Conservation (phyloP, 2,329 filamentous ascomycete genomes). For the Colletotrichum simmondsii region DNA sequence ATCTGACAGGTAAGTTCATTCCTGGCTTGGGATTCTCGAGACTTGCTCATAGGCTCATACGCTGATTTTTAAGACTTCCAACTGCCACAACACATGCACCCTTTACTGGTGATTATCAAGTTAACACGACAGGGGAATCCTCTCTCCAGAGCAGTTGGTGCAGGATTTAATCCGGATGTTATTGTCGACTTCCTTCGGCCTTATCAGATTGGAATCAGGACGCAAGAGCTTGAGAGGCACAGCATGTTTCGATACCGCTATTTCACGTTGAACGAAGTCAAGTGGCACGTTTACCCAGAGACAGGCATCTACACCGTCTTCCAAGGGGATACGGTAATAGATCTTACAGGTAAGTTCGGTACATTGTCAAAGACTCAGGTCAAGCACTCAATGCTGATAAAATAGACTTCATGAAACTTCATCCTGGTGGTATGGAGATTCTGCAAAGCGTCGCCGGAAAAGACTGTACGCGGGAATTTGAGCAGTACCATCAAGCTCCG, state of each 20-base stretch:
- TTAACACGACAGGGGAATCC: neutral
- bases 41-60: neutral
- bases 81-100: neutral
- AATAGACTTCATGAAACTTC: neutral
- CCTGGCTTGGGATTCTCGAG: neutral
- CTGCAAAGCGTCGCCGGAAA: neutral
- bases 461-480: neutral
- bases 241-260: neutral
- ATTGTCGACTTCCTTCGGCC: neutral
- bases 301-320: constrained; percentile 1
- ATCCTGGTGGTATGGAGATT: neutral
- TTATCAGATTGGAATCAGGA: neutral
- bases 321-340: neutral
- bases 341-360: neutral
- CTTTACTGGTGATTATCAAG: neutral
- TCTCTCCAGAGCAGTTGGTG: neutral
- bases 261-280: constrained; percentile 4
- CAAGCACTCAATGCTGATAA: neutral
- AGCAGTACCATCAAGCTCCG: neutral
- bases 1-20: neutral
- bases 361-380: neutral
- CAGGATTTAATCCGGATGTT: neutral
- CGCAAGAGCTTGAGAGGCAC: no score
- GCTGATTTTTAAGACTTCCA: neutral
- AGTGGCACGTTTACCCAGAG: neutral